A percentile compares a stretch with the other conserved stretches of the same genome.
These are phyloP conservation scores for Populus pruinosa DNA, from an alignment of 345 rosid species.

Conservation along the genomic window DNA sequence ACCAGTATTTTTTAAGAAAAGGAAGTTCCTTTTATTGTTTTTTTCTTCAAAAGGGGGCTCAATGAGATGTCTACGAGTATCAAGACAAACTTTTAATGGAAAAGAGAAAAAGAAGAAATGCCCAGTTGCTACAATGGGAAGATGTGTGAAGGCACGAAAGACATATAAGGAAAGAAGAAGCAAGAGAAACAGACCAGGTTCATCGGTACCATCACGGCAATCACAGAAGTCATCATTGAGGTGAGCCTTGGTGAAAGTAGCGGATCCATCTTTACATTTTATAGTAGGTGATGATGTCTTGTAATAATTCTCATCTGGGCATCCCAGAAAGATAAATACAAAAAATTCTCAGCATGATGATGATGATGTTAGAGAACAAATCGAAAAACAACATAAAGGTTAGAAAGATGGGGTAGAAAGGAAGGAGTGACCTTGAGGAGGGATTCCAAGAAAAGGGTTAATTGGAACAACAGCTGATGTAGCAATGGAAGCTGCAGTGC, in stretches of 20 bases:
- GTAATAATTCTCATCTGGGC: slow-evolving; percentile 70
- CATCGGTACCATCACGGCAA: slow-evolving; percentile 86
- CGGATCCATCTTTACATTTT: slow-evolving; percentile 82
- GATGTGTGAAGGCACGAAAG: neutral
- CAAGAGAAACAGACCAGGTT: slow-evolving; percentile 57
- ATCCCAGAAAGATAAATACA: neutral
- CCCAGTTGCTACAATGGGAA: neutral
- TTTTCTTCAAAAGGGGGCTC: neutral
- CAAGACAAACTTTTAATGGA: neutral
- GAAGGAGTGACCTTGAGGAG: slow-evolving; percentile 65
- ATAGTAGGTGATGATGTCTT: slow-evolving; percentile 53
- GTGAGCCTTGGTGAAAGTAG: slow-evolving; percentile 63
- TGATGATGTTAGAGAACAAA: neutral
- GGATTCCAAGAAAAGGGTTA: slow-evolving; percentile 69
- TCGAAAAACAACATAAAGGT: neutral
- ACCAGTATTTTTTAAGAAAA: no score
- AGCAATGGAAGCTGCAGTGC: slow-evolving; percentile 23
- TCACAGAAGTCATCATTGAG: slow-evolving; percentile 97
- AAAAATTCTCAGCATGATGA: neutral
- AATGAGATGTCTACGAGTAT: no score
- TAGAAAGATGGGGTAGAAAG: neutral
- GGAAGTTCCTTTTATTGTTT: neutral
- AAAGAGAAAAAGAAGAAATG: neutral
- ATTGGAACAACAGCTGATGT: slow-evolving; percentile 41
- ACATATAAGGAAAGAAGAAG: neutral